phyloP scores from a whole-genome alignment of 108 stramenopile species.

The Stephanodiscus minutulus region DNA sequence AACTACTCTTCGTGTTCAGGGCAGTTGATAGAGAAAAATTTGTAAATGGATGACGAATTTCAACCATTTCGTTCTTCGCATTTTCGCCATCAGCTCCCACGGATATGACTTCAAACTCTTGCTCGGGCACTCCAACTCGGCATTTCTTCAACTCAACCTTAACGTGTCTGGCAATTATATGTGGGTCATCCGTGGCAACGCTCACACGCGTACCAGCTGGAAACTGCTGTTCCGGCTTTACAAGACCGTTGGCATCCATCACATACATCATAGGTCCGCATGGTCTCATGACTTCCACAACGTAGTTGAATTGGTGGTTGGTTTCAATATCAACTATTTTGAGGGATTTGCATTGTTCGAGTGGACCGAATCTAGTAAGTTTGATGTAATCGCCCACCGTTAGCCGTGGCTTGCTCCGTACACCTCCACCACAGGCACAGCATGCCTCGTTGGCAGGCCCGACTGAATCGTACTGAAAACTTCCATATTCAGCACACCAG shows the following conservation, averaged over 20 bases:
- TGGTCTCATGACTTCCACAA: constrained; percentile 20
- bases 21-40: constrained; percentile 7
- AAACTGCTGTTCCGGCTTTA: not conserved
- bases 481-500: constrained; percentile 20
- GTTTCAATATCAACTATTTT: constrained; percentile 17
- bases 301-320: constrained; percentile 14
- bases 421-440: constrained; percentile 47
- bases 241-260: not conserved
- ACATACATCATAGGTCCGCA: constrained; percentile 16
- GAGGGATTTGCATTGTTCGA: constrained; percentile 19
- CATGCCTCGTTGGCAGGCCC: constrained; percentile 35
- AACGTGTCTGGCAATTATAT: constrained; percentile 12
- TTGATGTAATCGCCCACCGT: constrained; percentile 34
- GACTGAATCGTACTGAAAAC: constrained; percentile 1
- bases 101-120: constrained; percentile 31
- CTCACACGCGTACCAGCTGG: constrained; percentile 4
- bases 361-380: constrained; percentile 5
- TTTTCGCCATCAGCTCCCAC: not conserved
- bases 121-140: constrained; percentile 16
- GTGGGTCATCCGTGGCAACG: constrained; percentile 23
- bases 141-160: constrained; percentile 49
- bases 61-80: not conserved
- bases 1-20: constrained; percentile 14
- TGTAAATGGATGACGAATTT: constrained; percentile 26
- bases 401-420: constrained; percentile 10